Evolutionary conservation across 2,329 filamentous ascomycete genomes (phyloP).

Genomic region (Penicillium sp.): DNA sequence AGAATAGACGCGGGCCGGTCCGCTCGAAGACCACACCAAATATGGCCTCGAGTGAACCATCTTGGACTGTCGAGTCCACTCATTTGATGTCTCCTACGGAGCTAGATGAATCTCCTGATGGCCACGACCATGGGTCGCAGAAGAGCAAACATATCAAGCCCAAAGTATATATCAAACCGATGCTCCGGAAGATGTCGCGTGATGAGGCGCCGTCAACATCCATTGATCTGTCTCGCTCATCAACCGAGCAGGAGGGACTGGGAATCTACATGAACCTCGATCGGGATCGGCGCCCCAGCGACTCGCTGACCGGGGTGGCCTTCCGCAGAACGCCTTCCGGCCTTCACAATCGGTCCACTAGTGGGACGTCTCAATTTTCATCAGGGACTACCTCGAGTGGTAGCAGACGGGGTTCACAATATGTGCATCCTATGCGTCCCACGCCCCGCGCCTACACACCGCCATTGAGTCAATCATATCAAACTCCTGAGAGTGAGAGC

Average conservation of each 20-base stretch:
- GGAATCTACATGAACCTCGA: constrained; percentile 49
- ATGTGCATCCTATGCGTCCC: constrained; percentile 57
- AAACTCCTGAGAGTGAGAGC: constrained; percentile 48
- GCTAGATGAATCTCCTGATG: constrained; percentile 14
- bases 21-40: constrained; percentile 11
- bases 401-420: constrained; percentile 50
- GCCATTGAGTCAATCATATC: constrained; percentile 50
- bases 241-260: constrained; percentile 56
- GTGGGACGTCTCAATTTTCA: constrained; percentile 55
- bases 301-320: constrained; percentile 38
- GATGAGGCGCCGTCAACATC: constrained; percentile 48
- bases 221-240: constrained; percentile 56
- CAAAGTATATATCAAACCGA: constrained; percentile 53
- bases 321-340: constrained; percentile 43
- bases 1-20: constrained; percentile 10
- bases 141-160: constrained; percentile 24
- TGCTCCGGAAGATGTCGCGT: constrained; percentile 53
- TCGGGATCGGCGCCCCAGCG: constrained; percentile 31
- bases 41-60: constrained; percentile 9
- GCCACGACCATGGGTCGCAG: constrained; percentile 17
- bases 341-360: constrained; percentile 53
- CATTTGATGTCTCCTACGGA: constrained; percentile 6
- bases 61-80: constrained; percentile 12
- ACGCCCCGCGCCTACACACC: constrained; percentile 55
- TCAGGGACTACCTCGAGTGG: constrained; percentile 46